These are phyloP conservation scores for Bipolaris oryzae DNA, from an alignment of 2,329 filamentous ascomycete genomes.

Conservation along the genomic window DNA sequence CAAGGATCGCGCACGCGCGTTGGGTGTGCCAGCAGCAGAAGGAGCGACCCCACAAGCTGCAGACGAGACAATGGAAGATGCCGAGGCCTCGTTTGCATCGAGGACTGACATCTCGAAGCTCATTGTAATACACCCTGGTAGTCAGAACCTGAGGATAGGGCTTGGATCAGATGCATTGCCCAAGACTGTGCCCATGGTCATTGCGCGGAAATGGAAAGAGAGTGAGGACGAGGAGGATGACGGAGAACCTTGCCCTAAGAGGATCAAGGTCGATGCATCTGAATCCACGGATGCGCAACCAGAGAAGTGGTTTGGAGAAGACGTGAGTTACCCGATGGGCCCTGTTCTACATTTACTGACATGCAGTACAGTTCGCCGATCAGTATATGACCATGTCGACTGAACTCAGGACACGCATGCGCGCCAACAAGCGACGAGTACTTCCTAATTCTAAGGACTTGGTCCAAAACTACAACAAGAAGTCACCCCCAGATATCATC, in stretches of 20 bases:
- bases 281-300: constrained; percentile 64
- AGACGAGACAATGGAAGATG: constrained; percentile 42
- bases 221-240: constrained; percentile 85
- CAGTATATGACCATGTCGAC: constrained; percentile 81
- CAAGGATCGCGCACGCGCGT: constrained; percentile 81
- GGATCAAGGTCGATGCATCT: constrained; percentile 65
- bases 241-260: constrained; percentile 75
- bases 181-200: constrained; percentile 90
- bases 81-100: constrained; percentile 33
- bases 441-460: constrained; percentile 97
- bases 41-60: constrained; percentile 30
- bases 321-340: constrained; percentile 56
- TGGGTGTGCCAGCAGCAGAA: constrained; percentile 62
- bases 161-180: constrained; percentile 95
- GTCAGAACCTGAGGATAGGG: constrained; percentile 92
- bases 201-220: constrained; percentile 77
- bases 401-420: constrained; percentile 89
- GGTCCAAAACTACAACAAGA: constrained; percentile 90
- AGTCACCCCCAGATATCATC: constrained; percentile 83
- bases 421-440: constrained; percentile 90
- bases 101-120: constrained; percentile 79
- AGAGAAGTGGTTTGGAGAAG: constrained; percentile 87
- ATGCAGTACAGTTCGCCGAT: constrained; percentile 53
- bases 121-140: constrained; percentile 93
- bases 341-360: constrained; percentile 9